These are phyloP conservation scores for Tulasnella sp. DNA, from an alignment of 768 basidiomycete genomes.

Conservation along the genomic window DNA sequence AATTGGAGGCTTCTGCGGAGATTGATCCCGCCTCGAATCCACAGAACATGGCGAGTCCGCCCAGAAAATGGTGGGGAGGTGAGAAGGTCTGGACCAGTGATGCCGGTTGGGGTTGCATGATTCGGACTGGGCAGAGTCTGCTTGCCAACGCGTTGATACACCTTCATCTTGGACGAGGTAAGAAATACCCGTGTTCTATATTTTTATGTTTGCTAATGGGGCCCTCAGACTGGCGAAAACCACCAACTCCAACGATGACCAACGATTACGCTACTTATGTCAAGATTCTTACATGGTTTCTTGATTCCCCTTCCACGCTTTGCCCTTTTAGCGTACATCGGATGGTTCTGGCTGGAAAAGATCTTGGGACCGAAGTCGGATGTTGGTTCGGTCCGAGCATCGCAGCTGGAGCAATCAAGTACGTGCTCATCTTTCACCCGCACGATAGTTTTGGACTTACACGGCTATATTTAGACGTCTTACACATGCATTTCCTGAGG, in stretches of 20 bases:
- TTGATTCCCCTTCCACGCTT: constrained; percentile 73
- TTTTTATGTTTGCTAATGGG: background rate
- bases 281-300: constrained; percentile 86
- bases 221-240: constrained; percentile 67
- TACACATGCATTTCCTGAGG: constrained; percentile 64
- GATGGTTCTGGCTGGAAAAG: constrained; percentile 90
- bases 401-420: constrained; percentile 95
- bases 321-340: constrained; percentile 92
- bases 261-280: constrained; percentile 76
- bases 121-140: constrained; percentile 74
- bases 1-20: constrained; percentile 29
- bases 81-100: constrained; percentile 78
- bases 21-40: constrained; percentile 23
- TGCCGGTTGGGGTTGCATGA: constrained; percentile 87
- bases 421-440: constrained; percentile 19
- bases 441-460: background rate
- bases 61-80: constrained; percentile 52
- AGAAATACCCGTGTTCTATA: constrained; percentile 20
- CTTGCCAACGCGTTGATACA: constrained; percentile 69
- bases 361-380: constrained; percentile 88
- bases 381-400: constrained; percentile 98
- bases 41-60: constrained; percentile 28
- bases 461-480: constrained; percentile 42
- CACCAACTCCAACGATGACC: constrained; percentile 45
- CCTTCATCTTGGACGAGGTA: constrained; percentile 64